These are phyloP conservation scores for Marchantia polymorpha DNA, from an alignment of 225 moss, liverwort and hornwort genomes.

Conservation along the genomic window DNA sequence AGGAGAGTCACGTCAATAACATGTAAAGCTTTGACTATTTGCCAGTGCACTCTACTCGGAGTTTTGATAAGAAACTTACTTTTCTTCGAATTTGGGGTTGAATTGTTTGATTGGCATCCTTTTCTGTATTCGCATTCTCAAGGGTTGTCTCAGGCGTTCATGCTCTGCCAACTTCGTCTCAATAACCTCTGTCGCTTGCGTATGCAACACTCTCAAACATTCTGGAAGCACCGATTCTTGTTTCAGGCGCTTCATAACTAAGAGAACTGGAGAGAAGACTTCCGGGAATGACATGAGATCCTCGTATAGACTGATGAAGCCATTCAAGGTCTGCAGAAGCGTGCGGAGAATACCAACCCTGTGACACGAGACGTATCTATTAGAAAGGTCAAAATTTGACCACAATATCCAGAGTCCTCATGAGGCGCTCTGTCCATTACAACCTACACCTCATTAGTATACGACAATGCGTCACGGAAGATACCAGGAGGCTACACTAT, in stretches of 20 bases:
- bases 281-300: constrained; percentile 74
- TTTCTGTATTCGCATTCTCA: constrained; percentile 80
- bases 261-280: constrained; percentile 66
- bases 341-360: constrained; percentile 73
- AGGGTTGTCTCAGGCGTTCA: constrained; percentile 59
- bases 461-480: neutral
- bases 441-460: neutral
- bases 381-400: neutral
- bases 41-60: no score
- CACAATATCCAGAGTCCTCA: neutral
- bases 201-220: constrained; percentile 44
- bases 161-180: constrained; percentile 58
- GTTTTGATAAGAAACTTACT: constrained; percentile 43
- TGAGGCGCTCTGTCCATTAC: neutral
- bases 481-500: neutral
- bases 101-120: constrained; percentile 80
- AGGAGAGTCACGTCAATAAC: no score
- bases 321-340: constrained; percentile 65
- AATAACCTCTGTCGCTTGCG: constrained; percentile 56
- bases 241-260: constrained; percentile 50
- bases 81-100: constrained; percentile 90
- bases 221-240: constrained; percentile 47
- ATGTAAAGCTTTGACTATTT: no score
- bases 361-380: constrained; percentile 7
- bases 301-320: constrained; percentile 60